Base-by-base conservation (phyloP, 2,329 filamentous ascomycete species). In the Epichloe coenophiala region DNA sequence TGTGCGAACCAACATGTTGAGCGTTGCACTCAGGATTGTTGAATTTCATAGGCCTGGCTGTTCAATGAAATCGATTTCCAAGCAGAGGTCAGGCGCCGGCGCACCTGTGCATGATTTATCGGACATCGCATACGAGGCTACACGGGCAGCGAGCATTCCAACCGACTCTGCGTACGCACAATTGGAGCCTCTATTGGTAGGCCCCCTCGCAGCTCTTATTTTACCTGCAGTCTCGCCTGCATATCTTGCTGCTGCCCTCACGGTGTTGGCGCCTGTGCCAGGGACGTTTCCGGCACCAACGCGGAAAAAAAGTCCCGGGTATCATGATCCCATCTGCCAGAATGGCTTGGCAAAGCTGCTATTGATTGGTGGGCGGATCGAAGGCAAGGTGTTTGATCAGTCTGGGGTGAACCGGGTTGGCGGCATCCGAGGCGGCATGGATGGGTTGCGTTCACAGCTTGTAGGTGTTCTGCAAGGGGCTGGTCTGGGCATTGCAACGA, bases 1-100 rank as follows among this genome's bases (percentile, higher is more conserved):
- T 27, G 73, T 98, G 51, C 84, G 93, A 63, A 93, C 88, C 13
- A 86, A 87, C 62, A 94, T 98, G 62, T 88, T 98, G 64, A 83
- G 84, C 57, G 81, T 87, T 17, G 90, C 91, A 1, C 72, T 97
- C 54, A 84, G 85, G 57, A 79, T 97, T 48, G 83, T 90, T 54
- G 91, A 97, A 63, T 94, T 89, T 68, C 94, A 80, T 63, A 78
- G 78, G 63, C 77, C 74, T 55, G 68, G 68, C 39, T 65, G 58
- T 4, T 66, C 70, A 17, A 57, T 64, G 5, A 60, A 64, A 12
- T 60, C 62, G 33, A 59, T 65, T 3, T 58, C 55, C 2, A 65
- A 60, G 3, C 58, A 55, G 2, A 60, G 63, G 17, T 63, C 65
- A 15, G 51, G 57, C 2, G 53, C 60, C 41, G 60, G 67, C n/a